A percentile compares a stretch with the other conserved stretches of the same genome.
Evolutionary conservation across 2,329 filamentous ascomycete genomes (phyloP).

Genomic region (Didymella arachidicola): DNA sequence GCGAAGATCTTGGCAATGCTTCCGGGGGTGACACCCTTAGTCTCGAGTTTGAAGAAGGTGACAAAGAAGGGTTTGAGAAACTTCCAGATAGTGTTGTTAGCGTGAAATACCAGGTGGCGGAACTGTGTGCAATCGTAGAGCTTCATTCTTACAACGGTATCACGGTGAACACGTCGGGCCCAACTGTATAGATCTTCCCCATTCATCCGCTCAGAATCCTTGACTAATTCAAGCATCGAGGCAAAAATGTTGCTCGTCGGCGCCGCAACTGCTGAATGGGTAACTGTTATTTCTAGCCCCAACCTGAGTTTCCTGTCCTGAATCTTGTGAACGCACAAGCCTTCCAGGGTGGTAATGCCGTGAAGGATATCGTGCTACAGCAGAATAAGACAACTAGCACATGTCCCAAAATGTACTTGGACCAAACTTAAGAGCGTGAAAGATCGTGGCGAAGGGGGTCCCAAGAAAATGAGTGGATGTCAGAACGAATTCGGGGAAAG

Average conservation of each 20-base stretch:
- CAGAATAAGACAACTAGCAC: conserved; percentile 10
- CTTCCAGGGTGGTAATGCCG: neutral
- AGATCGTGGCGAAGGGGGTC: neutral
- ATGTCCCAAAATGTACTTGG: neutral
- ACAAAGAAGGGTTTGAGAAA: conserved; percentile 67
- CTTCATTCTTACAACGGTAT: conserved; percentile 4
- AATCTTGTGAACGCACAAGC: neutral
- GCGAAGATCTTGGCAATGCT: conserved; percentile 76
- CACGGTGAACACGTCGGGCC: conserved; percentile 5
- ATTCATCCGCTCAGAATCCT: neutral
- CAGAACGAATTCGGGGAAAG: neutral
- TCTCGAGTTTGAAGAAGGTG: conserved; percentile 74
- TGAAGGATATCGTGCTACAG: conserved; percentile 6
- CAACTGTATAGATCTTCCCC: neutral
- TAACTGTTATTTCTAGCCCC: neutral
- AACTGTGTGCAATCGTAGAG: conserved; percentile 68
- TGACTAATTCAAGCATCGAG: conserved; percentile 3
- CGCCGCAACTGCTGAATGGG: neutral
- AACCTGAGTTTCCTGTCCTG: neutral
- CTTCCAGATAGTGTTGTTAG: conserved; percentile 72
- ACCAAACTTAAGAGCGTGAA: neutral
- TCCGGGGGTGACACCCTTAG: conserved; percentile 73
- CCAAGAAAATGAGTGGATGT: neutral
- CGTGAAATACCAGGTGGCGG: conserved; percentile 68
- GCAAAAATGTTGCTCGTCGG: conserved; percentile 6